Conservation (phyloP, 2,329 filamentous ascomycete species). For the Penicillium sp. region DNA sequence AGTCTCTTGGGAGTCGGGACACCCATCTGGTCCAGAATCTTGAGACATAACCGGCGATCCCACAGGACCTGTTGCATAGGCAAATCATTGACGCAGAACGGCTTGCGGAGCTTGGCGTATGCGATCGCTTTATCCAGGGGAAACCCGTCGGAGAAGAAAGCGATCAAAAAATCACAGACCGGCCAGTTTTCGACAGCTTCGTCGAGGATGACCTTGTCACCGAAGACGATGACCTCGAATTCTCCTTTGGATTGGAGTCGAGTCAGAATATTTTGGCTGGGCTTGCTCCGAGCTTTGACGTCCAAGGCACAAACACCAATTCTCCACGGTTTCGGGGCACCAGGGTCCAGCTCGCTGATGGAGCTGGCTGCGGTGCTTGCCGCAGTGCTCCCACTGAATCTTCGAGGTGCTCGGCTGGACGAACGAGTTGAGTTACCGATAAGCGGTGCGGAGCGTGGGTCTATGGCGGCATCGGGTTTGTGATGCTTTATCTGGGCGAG, state of each 20-base stretch:
- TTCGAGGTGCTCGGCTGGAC: conserved; percentile 71
- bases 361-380: conserved; percentile 81
- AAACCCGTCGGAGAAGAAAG: conserved; percentile 97
- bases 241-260: conserved; percentile 86
- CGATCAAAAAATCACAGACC: conserved; percentile 93
- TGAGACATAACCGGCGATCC: conserved; percentile 89
- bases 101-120: conserved; percentile 89
- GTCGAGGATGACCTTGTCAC: conserved; percentile 97
- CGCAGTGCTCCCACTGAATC: conserved; percentile 79
- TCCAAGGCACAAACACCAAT: conserved; percentile 97
- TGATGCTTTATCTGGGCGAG: conserved; percentile 17
- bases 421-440: conserved; percentile 51
- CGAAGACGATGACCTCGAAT: conserved; percentile 97
- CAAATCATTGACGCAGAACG: conserved; percentile 96
- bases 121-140: conserved; percentile 96
- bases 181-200: conserved; percentile 98
- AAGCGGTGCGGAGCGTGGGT: conserved; percentile 41
- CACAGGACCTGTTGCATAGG: conserved; percentile 97
- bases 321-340: conserved; percentile 55
- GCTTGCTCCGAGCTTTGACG: conserved; percentile 94
- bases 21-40: conserved; percentile 83
- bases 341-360: conserved; percentile 66
- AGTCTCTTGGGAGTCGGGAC: conserved; percentile 87
- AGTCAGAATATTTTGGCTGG: conserved; percentile 93
- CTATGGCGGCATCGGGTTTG: conserved; percentile 28